phyloP scores from a whole-genome alignment of 768 basidiomycete genomes.

The Leccinum rimulosum region DNA sequence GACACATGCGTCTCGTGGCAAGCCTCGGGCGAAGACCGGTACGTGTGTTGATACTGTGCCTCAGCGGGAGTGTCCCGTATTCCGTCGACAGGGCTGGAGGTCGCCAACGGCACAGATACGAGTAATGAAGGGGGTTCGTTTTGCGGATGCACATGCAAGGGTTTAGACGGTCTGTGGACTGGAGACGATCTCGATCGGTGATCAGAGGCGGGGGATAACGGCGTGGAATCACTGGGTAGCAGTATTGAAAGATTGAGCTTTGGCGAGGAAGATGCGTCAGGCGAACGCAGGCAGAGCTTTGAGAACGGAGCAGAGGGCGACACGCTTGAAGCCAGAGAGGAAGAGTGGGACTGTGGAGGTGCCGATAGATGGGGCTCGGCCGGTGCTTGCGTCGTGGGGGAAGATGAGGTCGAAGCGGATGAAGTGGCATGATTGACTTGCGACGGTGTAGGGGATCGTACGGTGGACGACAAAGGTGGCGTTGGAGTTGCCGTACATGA shows the following conservation, averaged over 20 bases:
- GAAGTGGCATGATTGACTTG: not conserved
- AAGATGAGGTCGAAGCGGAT: constrained; percentile 1
- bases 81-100: constrained; percentile 9
- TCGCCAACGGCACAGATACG: constrained; percentile 5
- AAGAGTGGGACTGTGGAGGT: not conserved
- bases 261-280: constrained; percentile 20
- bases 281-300: constrained; percentile 47
- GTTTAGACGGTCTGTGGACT: constrained; percentile 23
- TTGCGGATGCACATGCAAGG: constrained; percentile 27
- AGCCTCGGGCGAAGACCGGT: constrained; percentile 15
- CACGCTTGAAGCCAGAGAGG: constrained; percentile 11
- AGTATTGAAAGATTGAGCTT: constrained; percentile 9
- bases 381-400: not conserved
- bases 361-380: not conserved
- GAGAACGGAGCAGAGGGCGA: constrained; percentile 53
- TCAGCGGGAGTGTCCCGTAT: constrained; percentile 27
- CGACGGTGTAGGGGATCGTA: not conserved
- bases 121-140: constrained; percentile 13
- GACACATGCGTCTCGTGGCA: not conserved
- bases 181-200: constrained; percentile 11
- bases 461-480: not conserved
- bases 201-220: constrained; percentile 1
- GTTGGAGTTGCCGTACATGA: not conserved
- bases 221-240: constrained; percentile 8
- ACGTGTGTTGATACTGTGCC: constrained; percentile 18